A percentile compares a stretch with the other conserved stretches of the same genome.
phyloP scores from a whole-genome alignment of 306 rosid species.

The Ceratonia siliqua region DNA sequence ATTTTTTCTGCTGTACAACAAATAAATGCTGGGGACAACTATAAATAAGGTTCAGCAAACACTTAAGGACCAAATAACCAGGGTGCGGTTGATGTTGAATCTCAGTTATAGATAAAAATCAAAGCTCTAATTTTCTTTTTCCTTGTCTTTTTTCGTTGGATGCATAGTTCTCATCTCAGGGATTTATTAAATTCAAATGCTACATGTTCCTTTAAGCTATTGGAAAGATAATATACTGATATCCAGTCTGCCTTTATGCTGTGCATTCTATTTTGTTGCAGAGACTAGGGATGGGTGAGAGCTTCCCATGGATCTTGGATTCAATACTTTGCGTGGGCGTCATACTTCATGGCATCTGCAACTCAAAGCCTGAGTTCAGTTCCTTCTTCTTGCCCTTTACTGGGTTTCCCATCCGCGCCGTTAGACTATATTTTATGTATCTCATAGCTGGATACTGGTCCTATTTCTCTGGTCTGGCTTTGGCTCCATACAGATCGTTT shows the following conservation, averaged over 20 bases:
- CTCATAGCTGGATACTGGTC: conserved; percentile 74
- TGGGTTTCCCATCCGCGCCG: conserved; percentile 42
- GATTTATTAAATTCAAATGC: too few relatives aligned
- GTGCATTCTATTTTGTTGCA: conserved; percentile 42
- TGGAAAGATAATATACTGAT: neutral
- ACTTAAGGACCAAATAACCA: too few relatives aligned
- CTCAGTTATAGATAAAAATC: neutral
- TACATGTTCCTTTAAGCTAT: neutral
- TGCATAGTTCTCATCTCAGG: too few relatives aligned
- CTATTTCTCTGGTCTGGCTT: conserved; percentile 66
- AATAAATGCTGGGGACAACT: neutral
- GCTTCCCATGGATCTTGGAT: conserved; percentile 83
- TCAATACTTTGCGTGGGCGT: conserved; percentile 70
- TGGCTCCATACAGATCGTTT: conserved; percentile 70
- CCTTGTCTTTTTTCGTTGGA: too few relatives aligned
- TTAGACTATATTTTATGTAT: conserved; percentile 60
- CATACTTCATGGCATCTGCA: conserved; percentile 85
- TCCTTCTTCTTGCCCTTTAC: conserved; percentile 55
- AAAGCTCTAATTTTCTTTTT: too few relatives aligned
- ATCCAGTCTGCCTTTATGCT: conserved; percentile 24
- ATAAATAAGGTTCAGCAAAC: neutral
- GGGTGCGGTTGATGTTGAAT: neutral
- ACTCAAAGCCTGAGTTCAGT: conserved; percentile 69
- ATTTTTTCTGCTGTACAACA: neutral
- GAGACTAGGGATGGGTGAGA: conserved; percentile 75